These are phyloP conservation scores for Rhynchosporium secalis DNA, from an alignment of 2,329 filamentous ascomycete genomes.

Conservation along the genomic window DNA sequence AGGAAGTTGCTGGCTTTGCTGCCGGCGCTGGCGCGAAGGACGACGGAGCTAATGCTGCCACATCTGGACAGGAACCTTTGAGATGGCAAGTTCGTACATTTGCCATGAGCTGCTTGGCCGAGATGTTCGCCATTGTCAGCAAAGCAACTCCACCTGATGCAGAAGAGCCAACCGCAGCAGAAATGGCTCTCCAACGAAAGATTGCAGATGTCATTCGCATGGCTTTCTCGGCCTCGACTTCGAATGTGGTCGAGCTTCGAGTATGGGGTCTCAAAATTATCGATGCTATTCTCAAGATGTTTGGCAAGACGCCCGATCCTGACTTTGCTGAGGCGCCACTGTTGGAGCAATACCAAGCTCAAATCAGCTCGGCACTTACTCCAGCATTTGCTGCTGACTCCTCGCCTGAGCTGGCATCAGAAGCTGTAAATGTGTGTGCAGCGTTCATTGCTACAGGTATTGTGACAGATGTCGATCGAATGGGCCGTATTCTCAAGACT, in stretches of 20 bases:
- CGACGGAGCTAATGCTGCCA: conserved; percentile 51
- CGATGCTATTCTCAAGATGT: conserved; percentile 90
- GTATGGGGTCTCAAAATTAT: conserved; percentile 93
- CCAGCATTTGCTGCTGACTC: conserved; percentile 96
- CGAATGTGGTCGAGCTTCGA: conserved; percentile 83
- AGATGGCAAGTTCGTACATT: conserved; percentile 96
- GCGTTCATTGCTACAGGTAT: conserved; percentile 97
- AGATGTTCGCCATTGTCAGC: conserved; percentile 75
- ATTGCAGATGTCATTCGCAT: conserved; percentile 94
- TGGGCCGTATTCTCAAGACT: conserved; percentile 95
- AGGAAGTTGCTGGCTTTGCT: conserved; percentile 95
- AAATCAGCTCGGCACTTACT: conserved; percentile 94
- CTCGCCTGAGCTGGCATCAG: conserved; percentile 90
- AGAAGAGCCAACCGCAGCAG: conserved; percentile 76
- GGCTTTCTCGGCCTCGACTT: conserved; percentile 95
- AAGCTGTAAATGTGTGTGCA: conserved; percentile 97
- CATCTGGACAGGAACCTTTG: conserved; percentile 77
- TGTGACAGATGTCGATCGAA: conserved; percentile 95
- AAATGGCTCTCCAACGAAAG: conserved; percentile 74
- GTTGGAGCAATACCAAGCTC: conserved; percentile 96
- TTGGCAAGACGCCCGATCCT: conserved; percentile 91
- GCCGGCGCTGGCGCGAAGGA: conserved; percentile 60
- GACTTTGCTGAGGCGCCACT: conserved; percentile 97
- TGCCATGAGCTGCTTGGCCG: conserved; percentile 83
- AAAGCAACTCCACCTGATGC: conserved; percentile 78